Evolutionary conservation across 352 stramenopile species (phyloP).

Genomic region (Phytophthora capsici): DNA sequence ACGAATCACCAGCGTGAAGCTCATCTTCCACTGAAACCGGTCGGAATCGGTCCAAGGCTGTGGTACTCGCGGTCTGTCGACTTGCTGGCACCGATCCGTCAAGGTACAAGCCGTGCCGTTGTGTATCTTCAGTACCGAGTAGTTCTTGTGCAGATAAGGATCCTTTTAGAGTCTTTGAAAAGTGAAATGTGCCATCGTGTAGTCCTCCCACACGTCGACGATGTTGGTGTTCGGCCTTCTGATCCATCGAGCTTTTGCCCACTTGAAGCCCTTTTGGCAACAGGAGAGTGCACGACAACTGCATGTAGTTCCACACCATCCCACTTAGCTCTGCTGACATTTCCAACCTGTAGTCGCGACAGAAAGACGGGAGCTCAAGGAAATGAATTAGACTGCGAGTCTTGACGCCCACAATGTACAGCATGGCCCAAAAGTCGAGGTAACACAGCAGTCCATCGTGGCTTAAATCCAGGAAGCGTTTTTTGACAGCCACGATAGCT

Average conservation of each 20-base stretch:
- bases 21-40: conserved; percentile 36
- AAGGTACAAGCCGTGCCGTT: conserved; percentile 39
- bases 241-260: conserved; percentile 58
- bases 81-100: conserved; percentile 35
- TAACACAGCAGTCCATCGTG: conserved; percentile 77
- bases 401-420: conserved; percentile 77
- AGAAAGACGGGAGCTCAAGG: conserved; percentile 75
- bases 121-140: conserved; percentile 17
- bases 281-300: conserved; percentile 59
- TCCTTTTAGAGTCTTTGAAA: conserved; percentile 31
- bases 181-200: conserved; percentile 56
- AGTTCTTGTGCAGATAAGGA: conserved; percentile 60
- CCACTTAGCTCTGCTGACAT: conserved; percentile 52
- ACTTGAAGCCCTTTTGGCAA: conserved; percentile 64
- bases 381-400: conserved; percentile 63
- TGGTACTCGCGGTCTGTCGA: conserved; percentile 44
- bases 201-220: conserved; percentile 50
- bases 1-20: conserved; percentile 1
- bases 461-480: conserved; percentile 60
- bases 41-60: conserved; percentile 50
- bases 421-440: conserved; percentile 84
- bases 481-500: conserved; percentile 47
- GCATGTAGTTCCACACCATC: conserved; percentile 65
- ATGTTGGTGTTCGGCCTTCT: conserved; percentile 46
- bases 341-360: conserved; percentile 81